Percentiles rank a stretch among this genome's conserved stretches.
Evolutionary conservation across 2,329 filamentous ascomycete genomes (phyloP).

Genomic region (Chlorencoelia australis): DNA sequence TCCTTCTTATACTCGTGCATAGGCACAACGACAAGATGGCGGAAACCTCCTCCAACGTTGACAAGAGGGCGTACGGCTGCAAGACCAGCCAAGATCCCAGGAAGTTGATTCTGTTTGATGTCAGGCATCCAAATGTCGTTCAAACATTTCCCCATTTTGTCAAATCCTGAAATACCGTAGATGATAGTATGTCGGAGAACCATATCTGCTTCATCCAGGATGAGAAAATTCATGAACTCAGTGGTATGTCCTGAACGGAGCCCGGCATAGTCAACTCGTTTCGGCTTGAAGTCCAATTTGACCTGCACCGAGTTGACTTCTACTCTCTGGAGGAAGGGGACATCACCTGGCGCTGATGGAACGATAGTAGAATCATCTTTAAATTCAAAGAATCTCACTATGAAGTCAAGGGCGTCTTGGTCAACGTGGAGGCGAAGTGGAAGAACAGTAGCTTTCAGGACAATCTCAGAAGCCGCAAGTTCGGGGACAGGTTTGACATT

Average conservation of each 20-base stretch:
- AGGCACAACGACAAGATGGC: conserved; percentile 78
- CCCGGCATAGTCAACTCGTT: conserved; percentile 91
- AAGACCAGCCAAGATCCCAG: conserved; percentile 76
- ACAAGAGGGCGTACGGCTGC: conserved; percentile 85
- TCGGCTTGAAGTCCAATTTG: conserved; percentile 93
- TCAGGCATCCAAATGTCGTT: conserved; percentile 98
- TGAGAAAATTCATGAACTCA: conserved; percentile 98
- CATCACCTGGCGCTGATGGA: conserved; percentile 53
- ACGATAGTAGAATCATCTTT: conserved; percentile 61
- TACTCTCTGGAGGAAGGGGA: conserved; percentile 80
- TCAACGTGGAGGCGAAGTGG: conserved; percentile 90
- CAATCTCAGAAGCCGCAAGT: conserved; percentile 79
- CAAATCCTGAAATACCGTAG: conserved; percentile 85
- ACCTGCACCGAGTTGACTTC: conserved; percentile 78
- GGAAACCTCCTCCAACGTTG: conserved; percentile 80
- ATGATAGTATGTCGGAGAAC: conserved; percentile 81
- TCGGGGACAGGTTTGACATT: conserved; percentile 80
- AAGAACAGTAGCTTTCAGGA: conserved; percentile 68
- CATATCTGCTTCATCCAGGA: conserved; percentile 81
- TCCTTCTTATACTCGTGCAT: conserved; percentile 92
- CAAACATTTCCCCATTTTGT: conserved; percentile 76
- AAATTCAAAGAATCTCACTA: conserved; percentile 96
- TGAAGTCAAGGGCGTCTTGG: conserved; percentile 93
- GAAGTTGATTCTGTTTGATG: conserved; percentile 79
- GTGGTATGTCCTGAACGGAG: conserved; percentile 88